A percentile compares a stretch with the other conserved stretches of the same genome.
Evolutionary conservation across 306 rosid species (phyloP).

Genomic region (Quercus robur): DNA sequence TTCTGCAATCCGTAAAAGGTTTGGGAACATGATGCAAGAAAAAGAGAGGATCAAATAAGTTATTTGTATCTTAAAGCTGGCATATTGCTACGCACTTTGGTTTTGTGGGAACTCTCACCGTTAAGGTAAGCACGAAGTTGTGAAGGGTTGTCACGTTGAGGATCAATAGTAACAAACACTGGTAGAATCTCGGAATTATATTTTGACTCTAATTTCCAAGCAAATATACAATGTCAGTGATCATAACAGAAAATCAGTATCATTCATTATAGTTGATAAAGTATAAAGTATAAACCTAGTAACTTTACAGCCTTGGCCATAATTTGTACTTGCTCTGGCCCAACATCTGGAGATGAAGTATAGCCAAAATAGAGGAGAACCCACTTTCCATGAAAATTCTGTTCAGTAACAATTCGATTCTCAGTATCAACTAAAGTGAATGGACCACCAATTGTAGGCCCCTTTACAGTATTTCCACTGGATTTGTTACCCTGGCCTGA

Average conservation of each 20-base stretch:
- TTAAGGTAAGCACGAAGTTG: conserved; percentile 78
- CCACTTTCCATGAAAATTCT: conserved; percentile 70
- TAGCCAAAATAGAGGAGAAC: conserved; percentile 84
- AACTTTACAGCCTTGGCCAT: conserved; percentile 60
- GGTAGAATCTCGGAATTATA: conserved; percentile 57
- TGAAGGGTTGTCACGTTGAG: conserved; percentile 79
- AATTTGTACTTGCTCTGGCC: conserved; percentile 73
- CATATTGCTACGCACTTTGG: background rate
- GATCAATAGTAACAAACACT: conserved; percentile 86
- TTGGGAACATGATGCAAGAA: background rate
- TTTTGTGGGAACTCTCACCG: conserved; percentile 48
- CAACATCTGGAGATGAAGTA: conserved; percentile 91
- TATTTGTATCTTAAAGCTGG: background rate
- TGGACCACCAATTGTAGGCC: conserved; percentile 89
- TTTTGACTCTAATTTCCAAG: conserved; percentile 48
- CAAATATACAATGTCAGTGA: conserved; percentile 22
- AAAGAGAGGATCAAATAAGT: conserved; percentile 2
- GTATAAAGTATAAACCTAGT: conserved; percentile 56
- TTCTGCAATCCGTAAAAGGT: conserved; percentile 45
- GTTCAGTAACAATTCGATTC: conserved; percentile 55
- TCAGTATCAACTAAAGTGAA: conserved; percentile 69
- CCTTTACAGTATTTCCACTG: conserved; percentile 23
- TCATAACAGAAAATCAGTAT: conserved; percentile 7
- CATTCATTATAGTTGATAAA: conserved; percentile 10
- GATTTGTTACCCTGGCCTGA: conserved; percentile 55